Base-by-base conservation (phyloP, 2,329 filamentous ascomycete species). In the Penicillium thymicola region DNA sequence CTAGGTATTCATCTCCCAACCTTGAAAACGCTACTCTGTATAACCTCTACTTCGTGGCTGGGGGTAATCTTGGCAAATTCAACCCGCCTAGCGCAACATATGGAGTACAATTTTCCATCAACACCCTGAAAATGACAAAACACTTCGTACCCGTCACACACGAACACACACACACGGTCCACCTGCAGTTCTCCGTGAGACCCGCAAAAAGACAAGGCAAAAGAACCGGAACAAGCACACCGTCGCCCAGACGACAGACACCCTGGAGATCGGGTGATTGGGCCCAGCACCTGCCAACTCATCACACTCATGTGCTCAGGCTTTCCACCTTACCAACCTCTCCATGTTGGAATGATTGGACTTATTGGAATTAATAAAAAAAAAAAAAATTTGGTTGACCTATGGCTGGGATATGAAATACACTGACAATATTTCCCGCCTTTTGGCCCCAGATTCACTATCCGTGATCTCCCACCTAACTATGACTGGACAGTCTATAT, bases 211-310 rank as follows among this genome's bases (percentile, higher is more conserved):
- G 48, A 43, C 38, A 44, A 18, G 36, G 27, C 37, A 21, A n/a
- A 32, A 27, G 27, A 32, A 45, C 11, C 23, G 14, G 18, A 32
- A 25, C 23, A 44, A 34, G 21, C n/a, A 52, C 43, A 44, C 37
- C 56, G 63, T 66, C 64, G 57, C 58, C 64, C 51, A 48, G 64
- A 61, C 62, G 64, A 66, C 62, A 43, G 23, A 43, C 16, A 49
- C 47, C 50, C 53, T 59, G 53, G 51, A 52, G 34, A 41, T 49
- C 50, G 55, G 32, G 27, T 54, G 58, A 66, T 66, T 65, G 62
- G 64, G 53, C 50, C 62, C 43, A 28, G 37, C 13, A 23, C 16
- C 55, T 65, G 64, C 64, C 64, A 64, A 48, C 61, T 59, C 63
- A 62, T 65, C 62, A 65, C 59, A 54, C 44, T 51, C 18, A 27